Evolutionary conservation across 352 stramenopile genomes (phyloP), one percentile per base, ranked within the genome.

Genomic region (Lagenidium giganteum): DNA sequence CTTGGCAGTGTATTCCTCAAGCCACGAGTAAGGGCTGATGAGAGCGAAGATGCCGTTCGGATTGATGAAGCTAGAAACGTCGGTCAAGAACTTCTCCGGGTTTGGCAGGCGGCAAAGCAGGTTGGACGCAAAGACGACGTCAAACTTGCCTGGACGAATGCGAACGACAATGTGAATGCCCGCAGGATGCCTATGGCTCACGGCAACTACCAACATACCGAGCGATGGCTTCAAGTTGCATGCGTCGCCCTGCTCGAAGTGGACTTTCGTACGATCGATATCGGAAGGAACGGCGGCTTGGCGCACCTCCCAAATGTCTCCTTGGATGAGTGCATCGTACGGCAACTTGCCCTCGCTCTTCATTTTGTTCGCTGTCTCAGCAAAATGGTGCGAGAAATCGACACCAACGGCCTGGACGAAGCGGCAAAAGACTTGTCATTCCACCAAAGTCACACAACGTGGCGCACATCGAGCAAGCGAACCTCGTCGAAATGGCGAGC

Each of bases 11-110:
- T 97, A 99, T 55, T 98, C 91, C 49, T 96, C 81, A 38, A 98
- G 64, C 95, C 95, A 98, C 41, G 88, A 98, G 67, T 98, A 99
- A 23, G 96, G 96, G 18, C 93, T 98, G 21, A 98, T 83, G 42
- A 98, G 81, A 4, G 97, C 89, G 24, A 98, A 77, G 44, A 98
- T 72, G 14, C 96, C 96, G 30, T 79, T 90, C 26, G 82, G 70
- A 28, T 93, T 90, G 13, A 98, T 70, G 41, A 98, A 83, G 5
- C 59, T 51, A 25, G 64, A 61, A 31, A 98, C 80, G 7, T 83
- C 70, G 18, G 63, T 76, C 17, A 99, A 54, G 57, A 97, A 98
- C 28, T 83, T 78, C 22, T 80, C 57, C 3, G 96, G 95, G 35
- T 97, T 76, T 2, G 95, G 95, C 36, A 99, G 64, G 9, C 96